phyloP scores from a whole-genome alignment of 2,329 filamentous ascomycete species.

The Botrytis fragariae region DNA sequence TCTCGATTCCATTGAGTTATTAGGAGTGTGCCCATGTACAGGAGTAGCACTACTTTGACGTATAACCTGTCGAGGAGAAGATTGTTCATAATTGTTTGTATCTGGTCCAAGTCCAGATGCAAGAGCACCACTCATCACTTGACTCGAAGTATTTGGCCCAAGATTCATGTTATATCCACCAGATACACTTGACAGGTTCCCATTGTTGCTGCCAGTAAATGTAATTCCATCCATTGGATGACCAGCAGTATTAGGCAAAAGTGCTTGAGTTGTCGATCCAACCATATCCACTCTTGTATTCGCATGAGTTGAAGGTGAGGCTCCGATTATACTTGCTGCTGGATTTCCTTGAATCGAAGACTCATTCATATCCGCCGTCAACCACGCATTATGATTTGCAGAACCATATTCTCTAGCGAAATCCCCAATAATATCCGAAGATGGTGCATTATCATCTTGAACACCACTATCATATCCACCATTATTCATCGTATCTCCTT shows the following conservation, averaged over 20 bases:
- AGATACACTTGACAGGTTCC: background rate
- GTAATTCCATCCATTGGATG: background rate
- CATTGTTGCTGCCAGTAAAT: background rate
- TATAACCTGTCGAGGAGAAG: background rate
- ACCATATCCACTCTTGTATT: background rate
- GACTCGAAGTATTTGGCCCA: background rate
- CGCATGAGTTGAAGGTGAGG: background rate
- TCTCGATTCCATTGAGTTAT: background rate
- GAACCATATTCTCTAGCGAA: background rate
- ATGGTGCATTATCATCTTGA: background rate
- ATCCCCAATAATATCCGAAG: background rate
- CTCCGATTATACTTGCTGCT: background rate
- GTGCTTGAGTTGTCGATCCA: background rate
- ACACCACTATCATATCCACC: background rate
- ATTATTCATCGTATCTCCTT: background rate
- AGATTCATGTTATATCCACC: constrained; percentile 1
- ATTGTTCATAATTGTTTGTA: background rate
- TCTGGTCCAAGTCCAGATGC: background rate
- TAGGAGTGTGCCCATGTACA: background rate
- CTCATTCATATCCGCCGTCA: background rate
- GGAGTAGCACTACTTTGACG: background rate
- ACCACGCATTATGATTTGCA: background rate
- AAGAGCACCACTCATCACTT: background rate
- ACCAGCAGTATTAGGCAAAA: background rate
- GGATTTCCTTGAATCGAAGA: background rate